Base-by-base conservation (phyloP, 2,329 filamentous ascomycete species). In the Thelonectria rubi region DNA sequence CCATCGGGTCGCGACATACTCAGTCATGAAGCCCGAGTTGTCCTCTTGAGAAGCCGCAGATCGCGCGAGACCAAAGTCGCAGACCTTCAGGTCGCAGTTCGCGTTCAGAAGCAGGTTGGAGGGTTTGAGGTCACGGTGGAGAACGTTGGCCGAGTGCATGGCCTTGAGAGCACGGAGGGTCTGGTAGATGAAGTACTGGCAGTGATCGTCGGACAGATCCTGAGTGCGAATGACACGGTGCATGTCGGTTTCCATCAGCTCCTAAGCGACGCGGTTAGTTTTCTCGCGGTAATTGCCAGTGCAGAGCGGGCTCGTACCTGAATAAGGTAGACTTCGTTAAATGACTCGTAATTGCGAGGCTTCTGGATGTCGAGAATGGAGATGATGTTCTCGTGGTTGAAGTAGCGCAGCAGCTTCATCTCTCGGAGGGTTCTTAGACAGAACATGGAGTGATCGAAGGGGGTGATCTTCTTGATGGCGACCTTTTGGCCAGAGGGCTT, bases 141-240 rank as follows among this genome's bases (percentile, higher is more conserved):
- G 88, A 49, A 99, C 95, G 74, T 99, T 98, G 67, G 95, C 95
- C 14, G 95, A 98, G 82, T 99, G 95, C 94, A 99, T 98, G 40
- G 95, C 95, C 84, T 99, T 99, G 73, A 99, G 85, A 11, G 94
- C 95, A 73, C 95, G 93, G 60, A 99, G 88, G 2, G 95, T 99
- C 82, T 99, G 95, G 84, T 99, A 99, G 80, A 99, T 99, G 82
- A 99, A 99, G 83, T 99, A 99, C 80, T 99, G 95, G 86, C 95
- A 99, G 79, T 99, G 95, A 78, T 99, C 95, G 78, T 99, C 95
- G 39, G 95, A 98, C 47, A 99, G 88, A 75, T 99, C 95, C 80
- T 99, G 95, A 40, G 95, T 99, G 71, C 95, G 93, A 75, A 99
- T 99, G 69, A 99, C 95, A 69, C 95, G 89, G 79, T 99, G 95